Percentiles rank a stretch among this genome's conserved stretches.
phyloP scores from a whole-genome alignment of 1,139 yeast species.

The Lodderomyces pseudojiufengensis region DNA sequence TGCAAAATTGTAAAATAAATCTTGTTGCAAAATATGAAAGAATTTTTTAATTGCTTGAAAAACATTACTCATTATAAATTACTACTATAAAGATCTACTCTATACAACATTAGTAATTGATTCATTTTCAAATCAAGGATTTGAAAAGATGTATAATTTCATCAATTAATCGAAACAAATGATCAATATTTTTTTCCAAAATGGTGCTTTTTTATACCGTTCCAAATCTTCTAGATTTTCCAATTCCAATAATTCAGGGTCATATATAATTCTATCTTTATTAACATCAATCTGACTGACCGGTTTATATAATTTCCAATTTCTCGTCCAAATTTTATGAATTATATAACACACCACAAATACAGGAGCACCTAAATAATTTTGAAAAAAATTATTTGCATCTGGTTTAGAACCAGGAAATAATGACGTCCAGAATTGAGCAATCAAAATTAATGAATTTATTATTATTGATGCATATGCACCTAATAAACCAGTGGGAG shows the following conservation, averaged over 20 bases:
- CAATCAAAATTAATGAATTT: slow-evolving; percentile 20
- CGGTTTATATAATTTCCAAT: slow-evolving; percentile 25
- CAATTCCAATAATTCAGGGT: slow-evolving; percentile 35
- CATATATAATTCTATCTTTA: slow-evolving; percentile 40
- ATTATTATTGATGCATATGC: slow-evolving; percentile 20
- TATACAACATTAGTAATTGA: too few relatives aligned
- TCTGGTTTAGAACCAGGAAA: slow-evolving; percentile 32
- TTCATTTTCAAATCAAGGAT: too few relatives aligned
- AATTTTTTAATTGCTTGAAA: too few relatives aligned
- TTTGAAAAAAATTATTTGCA: slow-evolving; percentile 30
- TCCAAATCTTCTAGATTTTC: slow-evolving; percentile 34
- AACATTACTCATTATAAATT: too few relatives aligned
- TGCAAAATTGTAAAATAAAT: too few relatives aligned
- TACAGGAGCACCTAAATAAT: slow-evolving; percentile 32
- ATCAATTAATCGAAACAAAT: slow-evolving; percentile 23
- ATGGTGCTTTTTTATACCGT: slow-evolving; percentile 20
- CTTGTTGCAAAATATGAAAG: too few relatives aligned
- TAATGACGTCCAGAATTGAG: slow-evolving; percentile 41
- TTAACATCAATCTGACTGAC: slow-evolving; percentile 38
- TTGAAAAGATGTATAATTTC: too few relatives aligned
- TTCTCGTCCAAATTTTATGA: slow-evolving; percentile 28
- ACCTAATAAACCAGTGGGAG: slow-evolving; percentile 27
- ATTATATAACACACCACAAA: slow-evolving; percentile 27
- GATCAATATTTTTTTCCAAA: slow-evolving; percentile 22
- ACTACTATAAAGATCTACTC: too few relatives aligned